These are phyloP conservation scores for Chondrus crispus DNA, from an alignment of 23 red algal genomes.

Conservation along the genomic window DNA sequence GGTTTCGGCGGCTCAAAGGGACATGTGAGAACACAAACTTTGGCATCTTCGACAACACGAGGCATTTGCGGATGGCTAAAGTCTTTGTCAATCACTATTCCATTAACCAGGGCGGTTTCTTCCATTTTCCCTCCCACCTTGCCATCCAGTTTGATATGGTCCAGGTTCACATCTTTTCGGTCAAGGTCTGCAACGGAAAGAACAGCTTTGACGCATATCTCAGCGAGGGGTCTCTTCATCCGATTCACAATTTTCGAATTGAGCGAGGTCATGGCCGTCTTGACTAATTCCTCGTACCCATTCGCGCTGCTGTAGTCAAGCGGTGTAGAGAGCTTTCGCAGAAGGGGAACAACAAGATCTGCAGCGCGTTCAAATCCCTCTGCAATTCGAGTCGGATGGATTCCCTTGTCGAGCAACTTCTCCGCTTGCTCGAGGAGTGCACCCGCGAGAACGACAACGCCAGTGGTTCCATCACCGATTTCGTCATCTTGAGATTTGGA, in stretches of 20 bases:
- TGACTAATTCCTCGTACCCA: conserved; percentile 76
- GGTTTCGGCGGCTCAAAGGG: conserved; percentile 99
- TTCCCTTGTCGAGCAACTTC: conserved; percentile 89
- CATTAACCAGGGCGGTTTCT: conserved; percentile 83
- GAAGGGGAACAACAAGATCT: conserved; percentile 68
- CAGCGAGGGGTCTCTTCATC: conserved; percentile 73
- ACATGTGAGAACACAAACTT: conserved; percentile 93
- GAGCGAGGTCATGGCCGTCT: conserved; percentile 90
- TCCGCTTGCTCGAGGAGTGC: conserved; percentile 91
- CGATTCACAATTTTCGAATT: conserved; percentile 97
- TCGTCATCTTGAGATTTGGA: conserved; percentile 97
- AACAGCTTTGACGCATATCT: conserved; percentile 93
- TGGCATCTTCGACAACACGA: conserved; percentile 81
- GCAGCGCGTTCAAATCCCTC: conserved; percentile 98
- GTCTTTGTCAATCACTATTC: conserved; percentile 99
- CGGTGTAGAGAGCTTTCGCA: conserved; percentile 62
- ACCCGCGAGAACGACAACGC: conserved; percentile 94
- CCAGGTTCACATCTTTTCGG: conserved; percentile 94
- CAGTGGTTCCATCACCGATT: conserved; percentile 98
- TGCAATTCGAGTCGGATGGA: conserved; percentile 88
- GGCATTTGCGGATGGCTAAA: conserved; percentile 99
- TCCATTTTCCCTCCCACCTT: conserved; percentile 96
- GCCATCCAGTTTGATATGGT: conserved; percentile 93
- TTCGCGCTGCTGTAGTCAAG: conserved; percentile 65
- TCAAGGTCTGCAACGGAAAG: conserved; percentile 92